Evolutionary conservation across 225 moss, liverwort and hornwort species (phyloP), one percentile per base, ranked within the genome.

Genomic region (Ulota crispa): DNA sequence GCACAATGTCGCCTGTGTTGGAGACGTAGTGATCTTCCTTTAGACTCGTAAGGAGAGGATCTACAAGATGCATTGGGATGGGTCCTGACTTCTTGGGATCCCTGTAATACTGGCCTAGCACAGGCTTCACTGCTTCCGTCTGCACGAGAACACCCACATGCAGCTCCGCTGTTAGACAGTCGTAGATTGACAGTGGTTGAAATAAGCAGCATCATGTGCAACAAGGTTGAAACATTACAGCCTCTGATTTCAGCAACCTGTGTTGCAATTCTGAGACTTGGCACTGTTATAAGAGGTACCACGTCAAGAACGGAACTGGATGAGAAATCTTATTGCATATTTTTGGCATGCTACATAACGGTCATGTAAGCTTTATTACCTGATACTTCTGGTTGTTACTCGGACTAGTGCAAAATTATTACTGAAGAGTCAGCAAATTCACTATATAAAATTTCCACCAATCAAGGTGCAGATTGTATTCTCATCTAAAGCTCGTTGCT

Each of bases 51-150:
- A 89, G 13, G 2, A 98, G 68, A 0, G 89, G 82, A 5, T 87
- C 83, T 1, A 95, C 79, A n/a, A 98, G 83, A 32, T 98, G 97
- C 0, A 86, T 39, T 0, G 97, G 97, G 42, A 98, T 69, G 15
- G 90, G 94, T 30, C 95, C 94, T 4, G 97, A 93, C 78, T 90
- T 94, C 1, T 60, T 77, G 0, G 97, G 97, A 28, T 95, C 93
- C 76, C 97, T 88, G 86, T 98, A 98, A 52, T 98, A 98, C 24
- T 93, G 70, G 18, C 97, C 97, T 4, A 98, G 75, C 53, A 95
- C 87, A 26, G 94, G 95, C 87, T 98, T 98, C 24, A 95, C 56
- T 14, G 97, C 95, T 74, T 98, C 94, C 13, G 97, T 98, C 90
- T 90, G 86, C 82, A 77, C 26, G 80, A 42, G 8, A 39, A 0